Evolutionary conservation across 2,329 filamentous ascomycete genomes (phyloP).

Genomic region (Phialemonium atrogriseum): DNA sequence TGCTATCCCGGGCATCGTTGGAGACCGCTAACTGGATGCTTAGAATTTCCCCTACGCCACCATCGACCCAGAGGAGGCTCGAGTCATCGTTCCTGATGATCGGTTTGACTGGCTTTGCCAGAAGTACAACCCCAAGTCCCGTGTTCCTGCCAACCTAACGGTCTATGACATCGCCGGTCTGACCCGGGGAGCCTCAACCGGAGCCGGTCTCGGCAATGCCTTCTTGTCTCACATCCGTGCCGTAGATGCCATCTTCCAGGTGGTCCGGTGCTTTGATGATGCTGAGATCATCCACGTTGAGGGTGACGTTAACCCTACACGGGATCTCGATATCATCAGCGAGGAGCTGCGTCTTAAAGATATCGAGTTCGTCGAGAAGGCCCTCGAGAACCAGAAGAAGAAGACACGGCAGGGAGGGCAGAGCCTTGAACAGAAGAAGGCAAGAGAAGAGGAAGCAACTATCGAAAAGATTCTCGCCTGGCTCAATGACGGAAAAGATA

Average conservation of each 20-base stretch:
- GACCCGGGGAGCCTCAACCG: slow-evolving; percentile 90
- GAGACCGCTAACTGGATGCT: slow-evolving; percentile 9
- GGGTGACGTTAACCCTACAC: slow-evolving; percentile 90
- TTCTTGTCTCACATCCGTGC: slow-evolving; percentile 98
- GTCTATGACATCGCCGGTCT: slow-evolving; percentile 98
- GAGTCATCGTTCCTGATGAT: slow-evolving; percentile 92
- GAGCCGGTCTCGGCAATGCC: slow-evolving; percentile 92
- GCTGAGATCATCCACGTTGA: slow-evolving; percentile 99
- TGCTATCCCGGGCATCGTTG: slow-evolving; percentile 20
- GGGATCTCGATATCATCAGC: slow-evolving; percentile 93
- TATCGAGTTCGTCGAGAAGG: slow-evolving; percentile 97
- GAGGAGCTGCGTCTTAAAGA: slow-evolving; percentile 97
- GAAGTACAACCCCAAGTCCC: slow-evolving; percentile 96
- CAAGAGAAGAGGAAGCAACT: slow-evolving; percentile 86
- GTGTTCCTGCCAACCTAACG: slow-evolving; percentile 94
- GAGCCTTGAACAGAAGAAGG: slow-evolving; percentile 94
- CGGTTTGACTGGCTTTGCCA: slow-evolving; percentile 92
- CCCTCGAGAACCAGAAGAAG: slow-evolving; percentile 84
- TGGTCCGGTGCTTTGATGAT: slow-evolving; percentile 95
- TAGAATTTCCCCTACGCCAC: slow-evolving; percentile 98
- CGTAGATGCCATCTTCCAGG: slow-evolving; percentile 96
- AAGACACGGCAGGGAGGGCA: slow-evolving; percentile 92
- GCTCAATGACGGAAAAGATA: slow-evolving; percentile 83
- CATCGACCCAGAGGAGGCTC: slow-evolving; percentile 96
- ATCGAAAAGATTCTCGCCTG: slow-evolving; percentile 82